Percentiles rank a stretch among this genome's conserved stretches.
phyloP scores from a whole-genome alignment of 2,329 filamentous ascomycete genomes.

The Annulohypoxylon truncatum region DNA sequence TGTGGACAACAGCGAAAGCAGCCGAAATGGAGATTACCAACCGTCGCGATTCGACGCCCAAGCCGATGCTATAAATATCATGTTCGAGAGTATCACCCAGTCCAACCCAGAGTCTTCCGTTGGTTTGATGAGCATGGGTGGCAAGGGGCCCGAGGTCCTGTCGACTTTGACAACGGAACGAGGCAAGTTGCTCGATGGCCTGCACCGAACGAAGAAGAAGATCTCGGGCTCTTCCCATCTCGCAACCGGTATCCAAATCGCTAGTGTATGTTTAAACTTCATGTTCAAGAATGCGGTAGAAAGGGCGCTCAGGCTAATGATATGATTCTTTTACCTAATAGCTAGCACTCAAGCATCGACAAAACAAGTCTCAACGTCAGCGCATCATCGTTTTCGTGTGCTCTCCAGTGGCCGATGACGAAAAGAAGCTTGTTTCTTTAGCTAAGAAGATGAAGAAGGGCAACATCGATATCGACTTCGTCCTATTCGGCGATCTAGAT shows the following conservation, averaged over 20 bases:
- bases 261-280: constrained; percentile 73
- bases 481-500: constrained; percentile 93
- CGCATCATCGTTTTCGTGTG: constrained; percentile 98
- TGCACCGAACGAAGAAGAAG: constrained; percentile 90
- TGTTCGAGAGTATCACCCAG: constrained; percentile 95
- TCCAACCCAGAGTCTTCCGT: constrained; percentile 97
- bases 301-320: constrained; percentile 15
- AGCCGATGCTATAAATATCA: constrained; percentile 91
- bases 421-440: constrained; percentile 87
- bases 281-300: constrained; percentile 35
- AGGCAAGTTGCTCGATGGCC: constrained; percentile 91
- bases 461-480: constrained; percentile 92
- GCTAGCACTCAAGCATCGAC: constrained; percentile 96
- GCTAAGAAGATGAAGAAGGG: constrained; percentile 99
- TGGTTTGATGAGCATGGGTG: constrained; percentile 98
- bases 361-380: constrained; percentile 97
- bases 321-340: constrained; percentile 53
- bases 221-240: constrained; percentile 90
- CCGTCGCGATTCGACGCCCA: constrained; percentile 97
- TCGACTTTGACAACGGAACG: constrained; percentile 96
- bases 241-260: constrained; percentile 94
- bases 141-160: constrained; percentile 95
- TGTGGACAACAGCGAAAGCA: constrained; percentile 99
- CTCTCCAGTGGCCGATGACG: constrained; percentile 88
- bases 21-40: constrained; percentile 92